Evolutionary conservation across 495 filamentous ascomycete genomes (phyloP), one percentile per base, ranked within the genome.

Genomic region (Penicillium alfredii): DNA sequence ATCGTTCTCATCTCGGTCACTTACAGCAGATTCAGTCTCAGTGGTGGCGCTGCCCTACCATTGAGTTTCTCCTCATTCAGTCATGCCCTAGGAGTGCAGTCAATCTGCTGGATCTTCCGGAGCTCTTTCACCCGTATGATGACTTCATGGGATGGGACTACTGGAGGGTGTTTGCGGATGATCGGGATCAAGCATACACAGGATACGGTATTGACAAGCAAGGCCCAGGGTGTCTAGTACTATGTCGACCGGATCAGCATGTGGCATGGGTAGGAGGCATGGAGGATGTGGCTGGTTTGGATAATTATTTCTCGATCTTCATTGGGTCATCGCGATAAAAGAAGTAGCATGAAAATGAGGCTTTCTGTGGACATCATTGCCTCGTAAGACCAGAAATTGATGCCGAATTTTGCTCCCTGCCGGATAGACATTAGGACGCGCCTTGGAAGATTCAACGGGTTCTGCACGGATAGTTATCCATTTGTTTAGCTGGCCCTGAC

Each of bases 191-290:
- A 35, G 40, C 32, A 6, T 55, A 58, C 27, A 18, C 30, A 8
- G 34, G 35, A 9, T 54, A 51, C 34, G 44, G 49, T 1, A 49
- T 50, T 24, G 29, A 42, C 13, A 23, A 30, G 14, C 12, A 38
- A 1, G 32, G 20, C n/a, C 0, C 11, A 3, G 49, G 48, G 1
- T 55, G 50, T 47, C n/a, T 49, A 11, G 34, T 56, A n/a, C 40
- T 62, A 3, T 51, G 49, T 38, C 47, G 58, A 12, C 58, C 56
- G 6, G 58, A 60, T 33, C 51, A 60, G 23, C 50, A 60, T 38
- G 42, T 58, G 8, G 48, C 45, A 8, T 56, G 43, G 45, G 34
- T 56, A 8, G 48, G 54, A 14, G 25, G 8, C 2, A 12, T 55
- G 29, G 47, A 47, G 2, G 41, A 60, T 10, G 35, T 37, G 8